These are phyloP conservation scores for Exophiala dermatitidis DNA, from an alignment of 2,329 filamentous ascomycete species.

Conservation along the genomic window DNA sequence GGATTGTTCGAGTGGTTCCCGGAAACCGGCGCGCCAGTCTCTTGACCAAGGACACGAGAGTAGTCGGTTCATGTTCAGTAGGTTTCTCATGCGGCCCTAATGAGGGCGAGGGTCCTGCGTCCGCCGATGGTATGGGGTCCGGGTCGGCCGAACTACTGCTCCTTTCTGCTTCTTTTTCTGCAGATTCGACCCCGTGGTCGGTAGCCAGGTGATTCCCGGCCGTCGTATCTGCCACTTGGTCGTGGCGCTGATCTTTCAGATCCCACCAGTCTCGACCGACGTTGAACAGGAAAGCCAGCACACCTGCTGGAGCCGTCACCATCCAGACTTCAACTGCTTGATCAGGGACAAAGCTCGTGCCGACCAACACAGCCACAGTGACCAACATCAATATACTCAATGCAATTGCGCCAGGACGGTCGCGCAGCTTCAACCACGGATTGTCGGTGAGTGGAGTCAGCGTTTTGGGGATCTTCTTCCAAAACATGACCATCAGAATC, in stretches of 20 bases:
- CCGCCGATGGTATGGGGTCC: background rate
- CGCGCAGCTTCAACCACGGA: constrained; percentile 26
- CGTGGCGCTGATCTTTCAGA: constrained; percentile 6
- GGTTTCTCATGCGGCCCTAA: background rate
- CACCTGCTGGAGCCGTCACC: constrained; percentile 25
- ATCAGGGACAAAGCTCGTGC: constrained; percentile 26
- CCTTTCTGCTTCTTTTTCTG: no score
- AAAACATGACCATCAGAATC: constrained; percentile 25
- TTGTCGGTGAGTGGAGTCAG: constrained; percentile 23
- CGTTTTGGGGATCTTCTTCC: constrained; percentile 25
- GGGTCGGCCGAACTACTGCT: background rate
- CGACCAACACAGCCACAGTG: constrained; percentile 26
- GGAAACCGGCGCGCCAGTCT: constrained; percentile 20
- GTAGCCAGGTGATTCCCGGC: constrained; percentile 12
- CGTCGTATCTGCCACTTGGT: constrained; percentile 10
- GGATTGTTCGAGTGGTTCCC: constrained; percentile 18
- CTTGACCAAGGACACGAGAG: constrained; percentile 14
- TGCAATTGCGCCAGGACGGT: constrained; percentile 22
- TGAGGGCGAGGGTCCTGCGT: background rate
- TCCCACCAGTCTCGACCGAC: constrained; percentile 21
- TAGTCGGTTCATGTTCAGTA: background rate
- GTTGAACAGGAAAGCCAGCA: constrained; percentile 24
- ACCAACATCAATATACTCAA: constrained; percentile 25
- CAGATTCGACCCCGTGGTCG: background rate
- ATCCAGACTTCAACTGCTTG: constrained; percentile 27